These are phyloP conservation scores for Meyerozyma athensensis DNA, from an alignment of 1,139 yeast genomes.

Conservation along the genomic window DNA sequence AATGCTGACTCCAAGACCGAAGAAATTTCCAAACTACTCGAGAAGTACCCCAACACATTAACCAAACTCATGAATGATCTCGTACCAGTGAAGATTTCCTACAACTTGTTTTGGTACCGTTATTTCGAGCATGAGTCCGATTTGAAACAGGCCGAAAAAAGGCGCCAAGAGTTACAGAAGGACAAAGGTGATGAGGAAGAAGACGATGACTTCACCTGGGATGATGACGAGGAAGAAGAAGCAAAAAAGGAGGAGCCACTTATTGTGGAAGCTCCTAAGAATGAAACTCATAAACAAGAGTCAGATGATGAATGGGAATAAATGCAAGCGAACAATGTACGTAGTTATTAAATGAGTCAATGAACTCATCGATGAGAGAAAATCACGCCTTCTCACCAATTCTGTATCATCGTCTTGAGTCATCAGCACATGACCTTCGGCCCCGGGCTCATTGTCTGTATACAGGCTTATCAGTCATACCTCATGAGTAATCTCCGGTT, in stretches of 20 bases:
- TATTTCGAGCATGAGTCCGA: constrained; percentile 56
- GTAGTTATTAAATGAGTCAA: neutral
- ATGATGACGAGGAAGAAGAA: constrained; percentile 36
- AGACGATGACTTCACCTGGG: constrained; percentile 14
- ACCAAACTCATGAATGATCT: constrained; percentile 54
- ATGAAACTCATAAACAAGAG: constrained; percentile 1
- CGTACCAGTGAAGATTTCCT: constrained; percentile 62
- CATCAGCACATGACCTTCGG: constrained; percentile 1
- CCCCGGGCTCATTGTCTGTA: neutral
- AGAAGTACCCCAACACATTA: constrained; percentile 46
- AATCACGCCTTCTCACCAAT: too few species aligned
- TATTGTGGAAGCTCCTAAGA: neutral
- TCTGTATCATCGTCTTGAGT: too few species aligned
- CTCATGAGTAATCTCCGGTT: neutral
- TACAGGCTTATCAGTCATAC: constrained; percentile 4
- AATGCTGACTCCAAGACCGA: constrained; percentile 49
- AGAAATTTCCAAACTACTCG: constrained; percentile 47
- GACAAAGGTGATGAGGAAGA: constrained; percentile 15
- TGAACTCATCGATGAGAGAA: neutral
- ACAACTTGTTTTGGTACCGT: constrained; percentile 68
- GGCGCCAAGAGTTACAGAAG: constrained; percentile 57
- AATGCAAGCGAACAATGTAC: neutral
- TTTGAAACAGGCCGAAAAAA: constrained; percentile 59
- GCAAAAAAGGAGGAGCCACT: constrained; percentile 33
- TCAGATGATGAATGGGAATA: constrained; percentile 7